These are phyloP conservation scores for Raphanus raphanistrum DNA, from an alignment of 345 rosid genomes.

Conservation along the genomic window DNA sequence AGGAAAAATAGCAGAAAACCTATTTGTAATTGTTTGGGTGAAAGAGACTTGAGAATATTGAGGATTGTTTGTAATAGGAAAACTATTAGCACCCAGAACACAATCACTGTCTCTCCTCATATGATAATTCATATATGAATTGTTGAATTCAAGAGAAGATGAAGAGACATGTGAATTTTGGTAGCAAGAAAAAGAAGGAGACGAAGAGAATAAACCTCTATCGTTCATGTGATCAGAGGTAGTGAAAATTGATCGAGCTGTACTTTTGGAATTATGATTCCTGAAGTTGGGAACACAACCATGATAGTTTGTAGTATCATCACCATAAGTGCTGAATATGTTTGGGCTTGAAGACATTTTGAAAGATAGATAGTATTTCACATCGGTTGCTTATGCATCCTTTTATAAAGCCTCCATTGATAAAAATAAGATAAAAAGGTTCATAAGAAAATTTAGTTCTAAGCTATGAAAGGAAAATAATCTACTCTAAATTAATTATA, in stretches of 20 bases:
- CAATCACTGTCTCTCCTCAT: background rate
- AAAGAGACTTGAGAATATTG: background rate
- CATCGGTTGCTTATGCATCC: background rate
- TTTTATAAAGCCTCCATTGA: background rate
- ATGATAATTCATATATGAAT: background rate
- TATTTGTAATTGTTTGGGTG: background rate
- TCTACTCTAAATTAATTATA: background rate
- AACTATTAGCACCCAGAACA: background rate
- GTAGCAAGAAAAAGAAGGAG: background rate
- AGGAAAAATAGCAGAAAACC: background rate
- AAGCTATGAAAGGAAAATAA: background rate
- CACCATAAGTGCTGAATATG: background rate
- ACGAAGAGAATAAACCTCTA: background rate
- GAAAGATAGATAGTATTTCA: background rate
- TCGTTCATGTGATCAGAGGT: background rate
- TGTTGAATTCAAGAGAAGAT: background rate
- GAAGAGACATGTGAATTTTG: background rate
- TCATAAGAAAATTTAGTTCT: background rate
- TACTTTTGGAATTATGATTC: background rate
- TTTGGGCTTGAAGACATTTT: background rate
- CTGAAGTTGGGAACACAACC: background rate
- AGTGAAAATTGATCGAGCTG: background rate
- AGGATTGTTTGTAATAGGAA: background rate
- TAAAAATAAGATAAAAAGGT: too few relatives aligned
- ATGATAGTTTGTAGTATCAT: background rate